phyloP scores from a whole-genome alignment of 2,329 filamentous ascomycete species.

The Teratosphaeria zuluensis region DNA sequence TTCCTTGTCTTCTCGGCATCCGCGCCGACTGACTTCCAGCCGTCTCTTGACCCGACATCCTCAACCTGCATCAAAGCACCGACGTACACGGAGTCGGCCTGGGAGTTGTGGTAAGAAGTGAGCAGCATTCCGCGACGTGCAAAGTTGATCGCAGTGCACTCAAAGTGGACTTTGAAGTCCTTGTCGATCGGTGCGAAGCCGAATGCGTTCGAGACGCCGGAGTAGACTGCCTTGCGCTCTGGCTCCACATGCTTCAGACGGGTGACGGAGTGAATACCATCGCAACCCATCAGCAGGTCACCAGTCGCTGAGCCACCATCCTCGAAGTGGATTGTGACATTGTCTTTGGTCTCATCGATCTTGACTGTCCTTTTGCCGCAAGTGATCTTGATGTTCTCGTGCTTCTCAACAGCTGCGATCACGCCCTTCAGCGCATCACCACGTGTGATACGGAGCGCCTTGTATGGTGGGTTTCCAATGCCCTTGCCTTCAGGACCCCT shows the following conservation, averaged over 20 bases:
- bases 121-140: constrained; percentile 36
- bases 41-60: constrained; percentile 33
- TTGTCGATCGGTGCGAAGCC: constrained; percentile 32
- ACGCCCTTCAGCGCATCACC: constrained; percentile 36
- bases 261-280: constrained; percentile 32
- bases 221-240: constrained; percentile 32
- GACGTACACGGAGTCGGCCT: constrained; percentile 32
- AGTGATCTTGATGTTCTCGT: constrained; percentile 32
- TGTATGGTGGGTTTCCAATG: constrained; percentile 35
- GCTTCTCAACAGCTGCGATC: constrained; percentile 30
- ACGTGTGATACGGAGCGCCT: constrained; percentile 34
- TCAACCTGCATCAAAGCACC: constrained; percentile 36
- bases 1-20: constrained; percentile 34
- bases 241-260: constrained; percentile 37
- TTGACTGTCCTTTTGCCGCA: constrained; percentile 34
- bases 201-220: constrained; percentile 38
- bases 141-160: constrained; percentile 37
- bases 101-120: constrained; percentile 30
- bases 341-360: constrained; percentile 29
- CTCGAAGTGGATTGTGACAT: constrained; percentile 28
- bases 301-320: constrained; percentile 24
- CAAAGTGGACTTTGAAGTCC: constrained; percentile 30
- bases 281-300: constrained; percentile 28
- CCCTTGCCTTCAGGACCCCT: constrained; percentile 33
- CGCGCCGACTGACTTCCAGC: constrained; percentile 35